Percentiles rank a stretch among this genome's conserved stretches.
Evolutionary conservation across 306 rosid species (phyloP).

Genomic region (Glycine soja): DNA sequence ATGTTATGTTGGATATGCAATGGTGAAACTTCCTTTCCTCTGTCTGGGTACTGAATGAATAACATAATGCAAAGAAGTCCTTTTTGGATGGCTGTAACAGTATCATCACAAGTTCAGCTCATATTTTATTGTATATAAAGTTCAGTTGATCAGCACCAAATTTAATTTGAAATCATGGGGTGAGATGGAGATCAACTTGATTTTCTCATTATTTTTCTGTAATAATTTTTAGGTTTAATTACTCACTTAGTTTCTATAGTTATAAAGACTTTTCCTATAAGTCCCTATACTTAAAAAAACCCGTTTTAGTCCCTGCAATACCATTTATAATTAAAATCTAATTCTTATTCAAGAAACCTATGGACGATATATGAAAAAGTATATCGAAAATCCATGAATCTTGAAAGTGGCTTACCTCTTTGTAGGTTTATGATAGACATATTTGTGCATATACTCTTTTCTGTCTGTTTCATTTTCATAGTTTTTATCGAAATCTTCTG

Average conservation of each 20-base stretch:
- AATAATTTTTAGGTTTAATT: background rate
- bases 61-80: background rate
- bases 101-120: slow-evolving; percentile 4
- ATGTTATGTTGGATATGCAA: background rate
- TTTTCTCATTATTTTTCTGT: slow-evolving; percentile 15
- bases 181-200: background rate
- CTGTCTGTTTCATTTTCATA: background rate
- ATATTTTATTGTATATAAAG: slow-evolving; percentile 5
- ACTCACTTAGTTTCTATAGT: too few species aligned
- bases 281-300: too few species aligned
- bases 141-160: background rate
- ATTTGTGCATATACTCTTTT: slow-evolving; percentile 7
- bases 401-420: background rate
- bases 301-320: too few species aligned
- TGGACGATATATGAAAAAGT: background rate
- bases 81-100: background rate
- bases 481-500: background rate
- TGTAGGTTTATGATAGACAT: slow-evolving; percentile 18
- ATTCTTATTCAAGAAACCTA: too few species aligned
- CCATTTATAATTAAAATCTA: too few species aligned
- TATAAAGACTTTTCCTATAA: too few species aligned
- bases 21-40: background rate
- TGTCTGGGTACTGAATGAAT: background rate
- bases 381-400: slow-evolving; percentile 22
- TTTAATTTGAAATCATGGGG: slow-evolving; percentile 24